Base-by-base conservation (phyloP, 331 rosid genomes). In the Pyrus hybrid region DNA sequence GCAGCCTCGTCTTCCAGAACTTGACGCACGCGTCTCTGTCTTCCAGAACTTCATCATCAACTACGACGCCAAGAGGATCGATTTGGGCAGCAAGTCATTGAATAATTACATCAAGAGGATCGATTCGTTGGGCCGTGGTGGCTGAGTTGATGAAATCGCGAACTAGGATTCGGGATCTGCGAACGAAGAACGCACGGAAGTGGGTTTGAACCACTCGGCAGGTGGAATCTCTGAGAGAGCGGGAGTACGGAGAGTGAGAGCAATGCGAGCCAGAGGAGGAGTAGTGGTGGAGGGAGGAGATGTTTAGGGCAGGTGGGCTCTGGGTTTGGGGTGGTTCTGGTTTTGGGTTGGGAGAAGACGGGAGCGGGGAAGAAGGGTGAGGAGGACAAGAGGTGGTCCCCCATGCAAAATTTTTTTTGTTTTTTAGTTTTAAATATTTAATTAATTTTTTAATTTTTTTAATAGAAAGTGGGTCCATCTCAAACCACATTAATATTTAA, bases 1-100 rank as follows among this genome's bases (percentile, higher is more conserved):
- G 97, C 71, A 93, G 97, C 79, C 91, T 91, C 29, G 98, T 93
- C 7, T 91, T 93, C 2, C 98, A 26, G 28, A 26, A 26, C 0
- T 90, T 93, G 78, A 91, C 97, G 1, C 98, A 91, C 53, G 96
- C 94, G 85, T 96, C 0, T 97, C 97, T 0, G 98, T 93, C 11
- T 87, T 93, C 60, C 94, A 93, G 80, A 93, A 93, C 74, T 93
- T 93, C 73, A 82, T 93, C 0, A 77, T 91, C 51, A 91, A 90
- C 51, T 91, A 91, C 56, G 98, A 82, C 2, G 96, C 77, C 0
- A 91, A 87, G 84, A 73, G 97, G 17, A 87, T 93, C 56, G 96
- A 93, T 56, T 71, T 93, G 63, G 98, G 98, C 14, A 97, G 98
- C 13, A 93, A 93, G 68, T 96, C 96, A 0, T 80, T 93, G 71